phyloP scores from a whole-genome alignment of 176 grass and related monocot species.

The Eragrostis nindensis region DNA sequence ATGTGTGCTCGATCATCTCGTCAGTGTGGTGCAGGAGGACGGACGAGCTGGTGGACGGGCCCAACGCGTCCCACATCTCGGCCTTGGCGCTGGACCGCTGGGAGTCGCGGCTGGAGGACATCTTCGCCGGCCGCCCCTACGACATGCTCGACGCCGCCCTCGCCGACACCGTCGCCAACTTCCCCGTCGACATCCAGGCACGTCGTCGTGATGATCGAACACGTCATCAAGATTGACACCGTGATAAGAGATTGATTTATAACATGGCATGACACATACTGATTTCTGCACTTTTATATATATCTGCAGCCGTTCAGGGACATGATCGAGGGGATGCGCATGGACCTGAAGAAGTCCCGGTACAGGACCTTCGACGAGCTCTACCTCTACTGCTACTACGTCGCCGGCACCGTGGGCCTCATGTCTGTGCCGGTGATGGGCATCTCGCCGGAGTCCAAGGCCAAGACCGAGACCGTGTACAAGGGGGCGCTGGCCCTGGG shows the following conservation, averaged over 20 bases:
- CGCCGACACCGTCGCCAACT: slow-evolving; percentile 63
- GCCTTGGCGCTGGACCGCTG: slow-evolving; percentile 82
- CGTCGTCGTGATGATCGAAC: background rate
- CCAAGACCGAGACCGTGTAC: slow-evolving; percentile 64
- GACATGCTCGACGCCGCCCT: slow-evolving; percentile 97
- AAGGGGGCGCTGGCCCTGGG: slow-evolving; percentile 75
- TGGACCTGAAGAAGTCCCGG: slow-evolving; percentile 72
- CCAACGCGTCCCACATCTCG: slow-evolving; percentile 85
- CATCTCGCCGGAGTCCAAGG: slow-evolving; percentile 66
- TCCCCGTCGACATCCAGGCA: slow-evolving; percentile 74
- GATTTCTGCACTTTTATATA: background rate
- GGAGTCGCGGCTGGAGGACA: slow-evolving; percentile 84
- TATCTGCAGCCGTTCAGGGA: slow-evolving; percentile 71
- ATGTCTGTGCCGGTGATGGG: slow-evolving; percentile 95
- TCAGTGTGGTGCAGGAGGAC: slow-evolving; percentile 98
- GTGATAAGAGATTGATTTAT: too few species aligned
- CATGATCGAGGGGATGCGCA: slow-evolving; percentile 96
- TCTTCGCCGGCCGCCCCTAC: slow-evolving; percentile 74
- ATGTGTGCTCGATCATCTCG: background rate
- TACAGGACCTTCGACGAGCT: slow-evolving; percentile 92
- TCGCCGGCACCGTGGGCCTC: slow-evolving; percentile 83
- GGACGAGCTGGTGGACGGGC: slow-evolving; percentile 90
- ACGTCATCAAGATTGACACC: background rate
- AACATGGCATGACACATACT: too few species aligned
- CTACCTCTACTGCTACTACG: slow-evolving; percentile 97